Evolutionary conservation across 140 eudicot species (phyloP).

Genomic region (Bidens hawaiensis): DNA sequence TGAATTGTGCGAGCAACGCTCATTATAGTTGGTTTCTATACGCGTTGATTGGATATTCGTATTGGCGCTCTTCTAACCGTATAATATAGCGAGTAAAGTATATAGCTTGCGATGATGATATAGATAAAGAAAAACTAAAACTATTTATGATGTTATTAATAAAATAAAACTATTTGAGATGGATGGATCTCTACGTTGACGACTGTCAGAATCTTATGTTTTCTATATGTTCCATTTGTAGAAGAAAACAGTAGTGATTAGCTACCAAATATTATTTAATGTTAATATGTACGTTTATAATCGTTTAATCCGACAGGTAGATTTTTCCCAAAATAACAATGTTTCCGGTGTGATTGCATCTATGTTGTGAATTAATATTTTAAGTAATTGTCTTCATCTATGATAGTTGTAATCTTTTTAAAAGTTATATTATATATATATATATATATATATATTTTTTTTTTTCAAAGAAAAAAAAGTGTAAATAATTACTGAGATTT

Average conservation of each 20-base stretch:
- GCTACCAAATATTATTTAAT: conserved; percentile 5
- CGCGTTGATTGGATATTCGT: background rate
- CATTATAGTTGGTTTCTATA: background rate
- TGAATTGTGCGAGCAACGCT: background rate
- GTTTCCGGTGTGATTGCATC: conserved; percentile 23
- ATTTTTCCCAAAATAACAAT: background rate
- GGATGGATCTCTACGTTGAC: conserved; percentile 31
- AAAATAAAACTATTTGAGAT: conserved; percentile 4
- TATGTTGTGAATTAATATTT: background rate
- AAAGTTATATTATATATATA: background rate
- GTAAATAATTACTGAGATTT: background rate
- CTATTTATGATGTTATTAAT: background rate
- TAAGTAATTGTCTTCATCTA: background rate
- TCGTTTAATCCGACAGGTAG: conserved; percentile 7
- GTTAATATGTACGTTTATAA: background rate
- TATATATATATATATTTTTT: no score
- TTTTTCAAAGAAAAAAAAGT: background rate
- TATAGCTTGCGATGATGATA: background rate
- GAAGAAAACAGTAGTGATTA: conserved; percentile 15
- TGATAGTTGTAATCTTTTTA: background rate
- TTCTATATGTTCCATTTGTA: conserved; percentile 17
- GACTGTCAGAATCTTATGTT: conserved; percentile 22
- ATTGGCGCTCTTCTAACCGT: background rate
- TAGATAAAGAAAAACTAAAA: background rate
- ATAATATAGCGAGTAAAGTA: background rate